Conservation (phyloP, 1,284 basidiomycete species). For the Moesziomyces parantarcticus region DNA sequence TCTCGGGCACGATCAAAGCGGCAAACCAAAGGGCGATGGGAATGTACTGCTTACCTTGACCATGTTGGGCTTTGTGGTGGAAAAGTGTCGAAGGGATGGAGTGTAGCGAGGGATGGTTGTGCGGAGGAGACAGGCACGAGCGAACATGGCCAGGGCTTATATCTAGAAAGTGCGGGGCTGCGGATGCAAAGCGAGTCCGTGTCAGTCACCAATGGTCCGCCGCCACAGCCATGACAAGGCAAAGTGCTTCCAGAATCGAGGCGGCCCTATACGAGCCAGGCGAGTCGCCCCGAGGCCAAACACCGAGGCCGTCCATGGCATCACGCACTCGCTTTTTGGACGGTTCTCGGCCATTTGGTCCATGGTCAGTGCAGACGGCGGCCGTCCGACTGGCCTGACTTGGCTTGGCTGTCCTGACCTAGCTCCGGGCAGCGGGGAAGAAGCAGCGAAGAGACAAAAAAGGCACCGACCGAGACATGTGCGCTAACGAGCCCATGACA, state of each 20-base stretch:
- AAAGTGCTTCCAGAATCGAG: too few species aligned
- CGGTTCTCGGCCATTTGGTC: not conserved
- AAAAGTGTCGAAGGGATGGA: constrained; percentile 27
- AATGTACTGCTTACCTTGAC: constrained; percentile 31
- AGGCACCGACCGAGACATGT: not conserved
- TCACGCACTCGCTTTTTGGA: constrained; percentile 17
- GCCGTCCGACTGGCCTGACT: not conserved
- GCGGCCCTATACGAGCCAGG: too few species aligned
- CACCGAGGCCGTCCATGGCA: constrained; percentile 17
- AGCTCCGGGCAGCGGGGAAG: not conserved
- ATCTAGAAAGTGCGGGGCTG: constrained; percentile 4
- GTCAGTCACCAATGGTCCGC: constrained; percentile 4
- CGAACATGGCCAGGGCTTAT: constrained; percentile 32
- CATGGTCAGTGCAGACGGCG: constrained; percentile 25
- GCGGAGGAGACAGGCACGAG: constrained; percentile 25
- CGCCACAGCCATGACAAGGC: not conserved
- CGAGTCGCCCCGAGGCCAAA: constrained; percentile 21
- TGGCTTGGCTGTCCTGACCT: not conserved
- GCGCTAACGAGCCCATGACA: too few species aligned
- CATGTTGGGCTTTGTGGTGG: constrained; percentile 50
- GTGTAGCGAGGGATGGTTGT: constrained; percentile 24
- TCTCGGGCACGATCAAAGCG: too few species aligned
- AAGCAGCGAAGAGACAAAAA: not conserved
- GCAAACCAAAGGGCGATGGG: too few species aligned
- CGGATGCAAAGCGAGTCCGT: not conserved